phyloP scores from a whole-genome alignment of 2,329 filamentous ascomycete genomes.

The Hymenoscyphus fructigenus region DNA sequence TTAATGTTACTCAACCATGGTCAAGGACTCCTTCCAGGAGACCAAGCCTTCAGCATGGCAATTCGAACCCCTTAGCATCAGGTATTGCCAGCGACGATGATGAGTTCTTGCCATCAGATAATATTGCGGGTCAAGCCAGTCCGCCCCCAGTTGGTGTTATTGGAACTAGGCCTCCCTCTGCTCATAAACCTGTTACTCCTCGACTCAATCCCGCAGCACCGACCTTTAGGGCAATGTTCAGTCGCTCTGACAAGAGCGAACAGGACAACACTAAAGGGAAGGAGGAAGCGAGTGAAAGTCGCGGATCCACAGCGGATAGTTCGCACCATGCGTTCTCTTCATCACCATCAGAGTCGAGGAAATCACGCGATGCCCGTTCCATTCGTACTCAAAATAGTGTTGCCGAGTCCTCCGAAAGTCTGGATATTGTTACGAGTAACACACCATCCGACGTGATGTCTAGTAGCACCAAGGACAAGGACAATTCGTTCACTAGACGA shows the following conservation, averaged over 20 bases:
- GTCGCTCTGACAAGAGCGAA: slow-evolving; percentile 44
- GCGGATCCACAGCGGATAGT: slow-evolving; percentile 36
- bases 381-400: slow-evolving; percentile 58
- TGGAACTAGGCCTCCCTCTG: slow-evolving; percentile 66
- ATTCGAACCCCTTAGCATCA: slow-evolving; percentile 61
- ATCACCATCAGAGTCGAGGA: slow-evolving; percentile 52
- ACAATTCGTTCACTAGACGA: slow-evolving; percentile 50
- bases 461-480: slow-evolving; percentile 47
- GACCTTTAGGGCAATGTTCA: slow-evolving; percentile 75
- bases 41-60: slow-evolving; percentile 76
- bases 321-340: slow-evolving; percentile 37
- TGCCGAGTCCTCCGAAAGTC: slow-evolving; percentile 46
- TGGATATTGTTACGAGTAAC: slow-evolving; percentile 57
- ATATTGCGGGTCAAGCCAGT: slow-evolving; percentile 51
- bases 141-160: slow-evolving; percentile 68
- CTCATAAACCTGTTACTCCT: slow-evolving; percentile 51
- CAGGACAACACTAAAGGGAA: slow-evolving; percentile 45
- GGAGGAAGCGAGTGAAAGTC: slow-evolving; percentile 39
- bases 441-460: slow-evolving; percentile 53
- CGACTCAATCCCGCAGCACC: slow-evolving; percentile 85
- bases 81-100: slow-evolving; percentile 64
- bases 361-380: slow-evolving; percentile 57
- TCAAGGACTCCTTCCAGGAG: slow-evolving; percentile 76
- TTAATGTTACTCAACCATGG: slow-evolving; percentile 54
- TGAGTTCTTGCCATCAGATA: slow-evolving; percentile 59